phyloP scores from a whole-genome alignment of 306 rosid species.

The Carpinus fangiana region DNA sequence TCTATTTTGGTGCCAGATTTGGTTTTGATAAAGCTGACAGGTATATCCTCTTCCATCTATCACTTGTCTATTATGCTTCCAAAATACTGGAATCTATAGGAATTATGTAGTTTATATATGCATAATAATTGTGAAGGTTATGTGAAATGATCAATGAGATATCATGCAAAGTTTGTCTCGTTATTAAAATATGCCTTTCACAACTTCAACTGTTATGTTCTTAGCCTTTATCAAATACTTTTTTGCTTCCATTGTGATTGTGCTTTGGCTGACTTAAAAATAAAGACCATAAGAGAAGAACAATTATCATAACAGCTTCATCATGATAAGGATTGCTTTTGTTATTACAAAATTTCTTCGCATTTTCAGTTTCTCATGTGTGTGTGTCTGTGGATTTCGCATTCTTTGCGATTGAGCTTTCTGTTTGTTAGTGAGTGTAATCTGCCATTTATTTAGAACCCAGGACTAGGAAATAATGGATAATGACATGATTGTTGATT shows the following conservation, averaged over 20 bases:
- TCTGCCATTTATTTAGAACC: background rate
- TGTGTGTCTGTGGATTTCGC: background rate
- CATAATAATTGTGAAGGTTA: background rate
- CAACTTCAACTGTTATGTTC: background rate
- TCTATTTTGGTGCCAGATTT: conserved; percentile 54
- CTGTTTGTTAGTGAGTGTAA: background rate
- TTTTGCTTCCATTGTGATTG: background rate
- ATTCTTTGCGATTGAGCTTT: background rate
- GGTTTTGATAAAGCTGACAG: conserved; percentile 53
- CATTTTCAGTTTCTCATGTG: background rate
- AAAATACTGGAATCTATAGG: background rate
- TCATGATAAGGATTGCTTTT: background rate
- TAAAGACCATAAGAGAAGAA: background rate
- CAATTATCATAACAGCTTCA: background rate
- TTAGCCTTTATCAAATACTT: background rate
- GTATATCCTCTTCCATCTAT: conserved; percentile 19
- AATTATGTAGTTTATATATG: background rate
- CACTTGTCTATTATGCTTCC: background rate
- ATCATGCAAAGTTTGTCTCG: background rate
- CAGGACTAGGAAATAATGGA: background rate
- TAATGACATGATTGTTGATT: background rate
- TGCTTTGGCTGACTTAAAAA: background rate
- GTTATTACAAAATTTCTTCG: background rate
- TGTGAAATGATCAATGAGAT: background rate
- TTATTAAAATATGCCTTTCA: background rate